Conservation (phyloP, 2,329 filamentous ascomycete species). For the Colletotrichum cuscutae region DNA sequence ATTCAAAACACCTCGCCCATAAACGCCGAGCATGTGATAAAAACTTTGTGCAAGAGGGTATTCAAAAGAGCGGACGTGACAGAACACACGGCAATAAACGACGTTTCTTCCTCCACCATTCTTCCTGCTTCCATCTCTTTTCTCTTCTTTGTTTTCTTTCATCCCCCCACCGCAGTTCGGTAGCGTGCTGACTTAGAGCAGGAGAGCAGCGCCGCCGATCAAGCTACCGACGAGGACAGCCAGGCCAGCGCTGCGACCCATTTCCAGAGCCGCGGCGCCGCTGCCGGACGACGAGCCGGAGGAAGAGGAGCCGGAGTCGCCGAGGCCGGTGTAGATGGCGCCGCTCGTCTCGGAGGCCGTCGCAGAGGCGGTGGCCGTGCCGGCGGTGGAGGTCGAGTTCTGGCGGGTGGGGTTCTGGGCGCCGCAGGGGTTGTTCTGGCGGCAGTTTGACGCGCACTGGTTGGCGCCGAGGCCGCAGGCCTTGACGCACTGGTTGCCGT, state of each 20-base stretch:
- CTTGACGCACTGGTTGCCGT: constrained; percentile 74
- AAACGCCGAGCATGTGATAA: constrained; percentile 32
- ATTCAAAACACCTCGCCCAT: neutral
- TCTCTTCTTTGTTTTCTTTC: neutral
- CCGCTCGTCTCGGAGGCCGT: constrained; percentile 44
- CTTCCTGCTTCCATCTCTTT: neutral
- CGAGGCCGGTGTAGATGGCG: constrained; percentile 49
- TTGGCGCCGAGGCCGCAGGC: constrained; percentile 64
- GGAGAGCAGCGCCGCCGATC: constrained; percentile 53
- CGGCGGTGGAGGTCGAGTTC: constrained; percentile 64
- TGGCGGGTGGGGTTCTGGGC: constrained; percentile 70
- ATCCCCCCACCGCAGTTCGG: too few species aligned
- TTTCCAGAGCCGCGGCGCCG: constrained; percentile 44
- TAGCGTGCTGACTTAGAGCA: constrained; percentile 34
- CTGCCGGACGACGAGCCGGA: constrained; percentile 36
- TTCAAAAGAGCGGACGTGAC: constrained; percentile 29
- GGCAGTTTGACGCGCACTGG: constrained; percentile 70
- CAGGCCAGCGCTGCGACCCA: constrained; percentile 50
- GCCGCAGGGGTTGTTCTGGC: constrained; percentile 77
- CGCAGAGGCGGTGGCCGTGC: constrained; percentile 51
- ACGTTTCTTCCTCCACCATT: neutral
- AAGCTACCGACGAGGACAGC: constrained; percentile 50
- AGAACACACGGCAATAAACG: constrained; percentile 15
- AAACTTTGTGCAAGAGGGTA: constrained; percentile 31
- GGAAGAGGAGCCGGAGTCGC: constrained; percentile 30